These are phyloP conservation scores for Echites panduratus DNA, from an alignment of 257 asterid species.

Conservation along the genomic window DNA sequence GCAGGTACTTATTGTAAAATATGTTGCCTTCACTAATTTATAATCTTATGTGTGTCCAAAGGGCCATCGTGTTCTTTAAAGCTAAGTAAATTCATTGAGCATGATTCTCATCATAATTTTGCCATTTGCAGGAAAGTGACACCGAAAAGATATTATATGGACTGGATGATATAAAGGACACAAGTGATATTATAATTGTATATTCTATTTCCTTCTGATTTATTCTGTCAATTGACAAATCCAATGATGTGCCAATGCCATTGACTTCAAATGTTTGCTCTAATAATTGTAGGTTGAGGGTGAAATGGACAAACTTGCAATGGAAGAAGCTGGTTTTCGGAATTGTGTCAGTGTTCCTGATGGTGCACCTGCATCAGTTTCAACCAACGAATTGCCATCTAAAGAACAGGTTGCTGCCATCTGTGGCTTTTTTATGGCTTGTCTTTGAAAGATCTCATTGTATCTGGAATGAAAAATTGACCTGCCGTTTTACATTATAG, in stretches of 20 bases:
- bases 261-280: conserved; percentile 15
- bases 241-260: conserved; percentile 7
- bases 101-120: conserved; percentile 16
- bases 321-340: conserved; percentile 97
- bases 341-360: conserved; percentile 96
- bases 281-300: conserved; percentile 74
- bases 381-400: conserved; percentile 63
- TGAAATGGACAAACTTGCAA: conserved; percentile 97
- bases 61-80: neutral
- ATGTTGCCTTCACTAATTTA: conserved; percentile 4
- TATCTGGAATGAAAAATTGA: neutral
- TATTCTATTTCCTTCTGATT: conserved; percentile 16
- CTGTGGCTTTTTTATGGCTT: neutral
- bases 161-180: conserved; percentile 78
- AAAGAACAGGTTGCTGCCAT: conserved; percentile 49
- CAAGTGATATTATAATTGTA: conserved; percentile 87
- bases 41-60: neutral
- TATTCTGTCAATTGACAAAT: conserved; percentile 11
- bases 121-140: conserved; percentile 57
- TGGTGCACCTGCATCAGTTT: conserved; percentile 86
- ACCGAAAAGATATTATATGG: conserved; percentile 86
- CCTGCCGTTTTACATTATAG: neutral
- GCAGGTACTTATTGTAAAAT: conserved; percentile 51
- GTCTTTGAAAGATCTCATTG: neutral
- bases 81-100: neutral